Evolutionary conservation across 177 flowering plant genomes (phyloP).

Genomic region (Tripterygium wilfordii): DNA sequence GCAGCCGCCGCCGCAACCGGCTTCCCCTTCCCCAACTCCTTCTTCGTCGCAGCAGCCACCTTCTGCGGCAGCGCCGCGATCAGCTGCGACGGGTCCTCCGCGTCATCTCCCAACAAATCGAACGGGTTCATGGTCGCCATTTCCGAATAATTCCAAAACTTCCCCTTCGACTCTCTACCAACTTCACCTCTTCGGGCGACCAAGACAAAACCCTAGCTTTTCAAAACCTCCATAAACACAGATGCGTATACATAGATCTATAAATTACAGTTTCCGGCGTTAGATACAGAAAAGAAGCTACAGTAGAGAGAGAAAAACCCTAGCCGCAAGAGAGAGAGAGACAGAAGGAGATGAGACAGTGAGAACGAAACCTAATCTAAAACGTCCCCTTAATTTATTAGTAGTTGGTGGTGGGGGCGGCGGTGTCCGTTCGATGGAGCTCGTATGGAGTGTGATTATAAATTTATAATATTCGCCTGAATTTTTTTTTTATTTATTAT

Average conservation of each 20-base stretch:
- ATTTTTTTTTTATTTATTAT: no score
- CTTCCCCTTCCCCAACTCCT: constrained; percentile 23
- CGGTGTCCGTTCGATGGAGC: neutral
- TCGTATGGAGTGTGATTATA: neutral
- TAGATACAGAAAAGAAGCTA: neutral
- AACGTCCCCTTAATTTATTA: constrained; percentile 6
- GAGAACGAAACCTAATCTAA: constrained; percentile 8
- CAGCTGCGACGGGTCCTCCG: constrained; percentile 66
- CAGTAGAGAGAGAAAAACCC: constrained; percentile 13
- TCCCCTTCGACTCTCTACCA: neutral
- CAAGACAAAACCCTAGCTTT: constrained; percentile 14
- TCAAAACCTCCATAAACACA: constrained; percentile 4
- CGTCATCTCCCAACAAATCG: constrained; percentile 68
- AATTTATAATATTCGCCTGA: neutral
- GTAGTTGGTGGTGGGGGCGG: neutral
- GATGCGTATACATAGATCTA: neutral
- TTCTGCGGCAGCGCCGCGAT: constrained; percentile 35
- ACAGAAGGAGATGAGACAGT: no score
- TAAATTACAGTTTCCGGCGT: constrained; percentile 5
- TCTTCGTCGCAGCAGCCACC: constrained; percentile 19
- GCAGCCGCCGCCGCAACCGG: constrained; percentile 9
- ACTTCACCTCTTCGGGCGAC: constrained; percentile 1
- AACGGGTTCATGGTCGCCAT: constrained; percentile 83
- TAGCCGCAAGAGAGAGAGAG: constrained; percentile 19
- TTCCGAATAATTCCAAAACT: constrained; percentile 4